These are phyloP conservation scores for Coemansia guatemalensis DNA, from an alignment of 192 early-diverging fungal genomes.

Conservation along the genomic window DNA sequence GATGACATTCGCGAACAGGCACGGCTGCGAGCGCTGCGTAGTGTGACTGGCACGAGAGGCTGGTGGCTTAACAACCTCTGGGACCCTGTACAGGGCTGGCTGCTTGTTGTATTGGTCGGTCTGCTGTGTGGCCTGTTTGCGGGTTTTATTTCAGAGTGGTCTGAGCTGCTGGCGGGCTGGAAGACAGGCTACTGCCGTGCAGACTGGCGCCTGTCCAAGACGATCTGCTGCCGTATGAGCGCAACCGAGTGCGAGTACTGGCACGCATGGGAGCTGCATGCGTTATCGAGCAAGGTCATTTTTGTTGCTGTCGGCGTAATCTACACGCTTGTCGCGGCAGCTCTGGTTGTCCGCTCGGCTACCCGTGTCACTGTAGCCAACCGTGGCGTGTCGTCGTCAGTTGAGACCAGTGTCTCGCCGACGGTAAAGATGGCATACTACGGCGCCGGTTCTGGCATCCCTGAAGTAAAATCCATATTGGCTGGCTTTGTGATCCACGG, in stretches of 20 bases:
- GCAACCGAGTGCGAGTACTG: constrained; percentile 62
- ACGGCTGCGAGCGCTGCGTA: constrained; percentile 60
- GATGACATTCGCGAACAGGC: constrained; percentile 82
- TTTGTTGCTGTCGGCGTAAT: constrained; percentile 54
- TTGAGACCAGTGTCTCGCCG: constrained; percentile 49
- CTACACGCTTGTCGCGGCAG: constrained; percentile 61
- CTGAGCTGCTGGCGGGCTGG: constrained; percentile 82
- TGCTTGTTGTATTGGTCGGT: constrained; percentile 75
- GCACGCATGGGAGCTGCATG: constrained; percentile 54
- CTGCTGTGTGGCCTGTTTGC: constrained; percentile 45
- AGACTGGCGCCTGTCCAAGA: constrained; percentile 72
- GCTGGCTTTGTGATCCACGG: constrained; percentile 92
- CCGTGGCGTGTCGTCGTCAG: constrained; percentile 43
- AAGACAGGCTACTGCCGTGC: constrained; percentile 80
- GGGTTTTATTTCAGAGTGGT: constrained; percentile 52
- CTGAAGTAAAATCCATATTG: constrained; percentile 94
- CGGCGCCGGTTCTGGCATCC: constrained; percentile 91
- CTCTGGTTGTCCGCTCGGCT: constrained; percentile 62
- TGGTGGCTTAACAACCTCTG: constrained; percentile 61
- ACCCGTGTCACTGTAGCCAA: constrained; percentile 39
- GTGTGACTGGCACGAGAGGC: constrained; percentile 56
- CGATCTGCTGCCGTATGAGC: constrained; percentile 76
- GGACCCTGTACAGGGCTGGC: constrained; percentile 85
- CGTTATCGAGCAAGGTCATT: constrained; percentile 22
- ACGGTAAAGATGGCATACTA: constrained; percentile 72